phyloP scores from a whole-genome alignment of 225 moss, liverwort and hornwort species.

The Marchantia paleacea region DNA sequence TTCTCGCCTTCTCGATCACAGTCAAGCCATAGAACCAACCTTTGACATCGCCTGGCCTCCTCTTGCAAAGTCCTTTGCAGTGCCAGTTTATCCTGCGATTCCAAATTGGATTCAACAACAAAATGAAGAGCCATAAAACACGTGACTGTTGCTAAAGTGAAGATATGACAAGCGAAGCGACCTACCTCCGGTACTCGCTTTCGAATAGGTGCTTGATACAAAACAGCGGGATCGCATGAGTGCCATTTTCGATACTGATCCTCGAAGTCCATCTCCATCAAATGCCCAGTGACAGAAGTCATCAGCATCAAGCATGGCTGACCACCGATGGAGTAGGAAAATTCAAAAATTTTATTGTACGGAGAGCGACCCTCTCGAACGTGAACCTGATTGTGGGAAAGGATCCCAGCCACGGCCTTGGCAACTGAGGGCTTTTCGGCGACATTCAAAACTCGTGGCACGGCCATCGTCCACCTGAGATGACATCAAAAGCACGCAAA shows the following conservation, averaged over 20 bases:
- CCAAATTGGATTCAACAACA: background rate
- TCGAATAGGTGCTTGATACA: constrained; percentile 89
- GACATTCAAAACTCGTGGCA: constrained; percentile 80
- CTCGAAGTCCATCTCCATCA: constrained; percentile 97
- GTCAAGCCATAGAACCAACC: constrained; percentile 96
- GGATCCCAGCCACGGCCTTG: constrained; percentile 83
- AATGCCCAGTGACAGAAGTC: constrained; percentile 96
- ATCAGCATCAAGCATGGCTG: constrained; percentile 92
- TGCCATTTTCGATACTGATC: constrained; percentile 97
- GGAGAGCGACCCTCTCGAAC: constrained; percentile 82
- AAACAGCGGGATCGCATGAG: constrained; percentile 85
- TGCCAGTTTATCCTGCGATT: constrained; percentile 68
- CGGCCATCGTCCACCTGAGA: constrained; percentile 1
- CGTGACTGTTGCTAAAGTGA: background rate
- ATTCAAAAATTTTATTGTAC: constrained; percentile 96
- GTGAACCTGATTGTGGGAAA: constrained; percentile 74
- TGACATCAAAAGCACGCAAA: background rate
- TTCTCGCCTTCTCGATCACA: constrained; percentile 99
- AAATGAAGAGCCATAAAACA: background rate
- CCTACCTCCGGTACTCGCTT: constrained; percentile 85
- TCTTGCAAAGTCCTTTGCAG: constrained; percentile 77
- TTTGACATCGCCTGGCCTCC: constrained; percentile 83
- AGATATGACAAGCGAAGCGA: background rate
- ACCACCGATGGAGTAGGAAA: constrained; percentile 65
- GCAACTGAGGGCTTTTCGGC: constrained; percentile 99